A percentile compares a stretch with the other conserved stretches of the same genome.
Evolutionary conservation across 352 stramenopile genomes (phyloP).

Genomic region (Pythium rhizo-oryzae): DNA sequence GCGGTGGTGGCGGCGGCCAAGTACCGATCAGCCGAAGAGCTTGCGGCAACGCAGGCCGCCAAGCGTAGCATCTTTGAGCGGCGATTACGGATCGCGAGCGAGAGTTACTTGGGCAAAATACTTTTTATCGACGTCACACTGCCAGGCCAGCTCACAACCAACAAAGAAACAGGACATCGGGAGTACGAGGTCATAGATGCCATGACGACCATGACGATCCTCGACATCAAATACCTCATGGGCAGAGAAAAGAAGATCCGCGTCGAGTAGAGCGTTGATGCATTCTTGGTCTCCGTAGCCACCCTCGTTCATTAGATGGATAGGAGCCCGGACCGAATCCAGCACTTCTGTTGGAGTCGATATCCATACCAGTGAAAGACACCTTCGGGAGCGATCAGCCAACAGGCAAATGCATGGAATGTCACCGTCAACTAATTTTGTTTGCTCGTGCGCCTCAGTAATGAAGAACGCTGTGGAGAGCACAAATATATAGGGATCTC

Average conservation of each 20-base stretch:
- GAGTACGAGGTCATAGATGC: constrained; percentile 48
- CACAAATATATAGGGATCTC: too few relatives aligned
- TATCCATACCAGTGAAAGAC: too few relatives aligned
- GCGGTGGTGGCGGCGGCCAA: not conserved
- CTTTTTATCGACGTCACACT: constrained; percentile 45
- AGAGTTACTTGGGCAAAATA: constrained; percentile 38
- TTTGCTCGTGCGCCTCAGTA: too few relatives aligned
- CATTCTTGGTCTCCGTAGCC: too few relatives aligned
- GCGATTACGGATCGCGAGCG: constrained; percentile 35
- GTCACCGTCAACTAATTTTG: too few relatives aligned
- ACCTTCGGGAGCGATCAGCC: too few relatives aligned
- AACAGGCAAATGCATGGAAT: too few relatives aligned
- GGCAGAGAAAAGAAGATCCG: constrained; percentile 27
- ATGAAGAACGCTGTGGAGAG: too few relatives aligned
- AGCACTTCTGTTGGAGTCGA: too few relatives aligned
- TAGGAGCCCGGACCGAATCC: too few relatives aligned
- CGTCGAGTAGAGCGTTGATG: not conserved
- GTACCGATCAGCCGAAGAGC: not conserved
- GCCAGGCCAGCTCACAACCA: constrained; percentile 37
- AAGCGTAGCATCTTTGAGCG: constrained; percentile 51
- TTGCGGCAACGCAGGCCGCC: not conserved
- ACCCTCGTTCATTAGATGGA: too few relatives aligned
- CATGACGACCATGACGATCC: constrained; percentile 48
- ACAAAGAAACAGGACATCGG: constrained; percentile 30
- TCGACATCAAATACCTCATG: constrained; percentile 61